phyloP scores from a whole-genome alignment of 768 basidiomycete genomes.

The Psilocybe azurescens region DNA sequence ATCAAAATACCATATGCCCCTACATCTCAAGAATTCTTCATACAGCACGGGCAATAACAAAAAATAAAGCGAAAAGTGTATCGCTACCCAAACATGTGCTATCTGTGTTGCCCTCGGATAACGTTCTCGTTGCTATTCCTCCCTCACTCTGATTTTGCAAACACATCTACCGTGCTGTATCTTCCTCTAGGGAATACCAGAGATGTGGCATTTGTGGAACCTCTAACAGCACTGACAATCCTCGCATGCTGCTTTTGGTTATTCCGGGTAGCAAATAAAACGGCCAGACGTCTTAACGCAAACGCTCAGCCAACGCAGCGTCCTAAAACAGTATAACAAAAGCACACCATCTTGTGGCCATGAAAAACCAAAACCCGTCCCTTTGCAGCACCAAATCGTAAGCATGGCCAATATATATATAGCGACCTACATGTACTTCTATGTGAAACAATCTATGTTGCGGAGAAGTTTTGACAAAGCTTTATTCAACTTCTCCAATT shows the following conservation, averaged over 20 bases:
- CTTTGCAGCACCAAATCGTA: background rate
- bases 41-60: background rate
- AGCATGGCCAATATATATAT: too few relatives aligned
- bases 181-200: constrained; percentile 43
- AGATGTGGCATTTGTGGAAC: constrained; percentile 47
- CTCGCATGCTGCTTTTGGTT: constrained; percentile 45
- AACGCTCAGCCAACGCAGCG: constrained; percentile 10
- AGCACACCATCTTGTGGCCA: too few relatives aligned
- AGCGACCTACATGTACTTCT: too few relatives aligned
- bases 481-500: background rate
- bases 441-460: too few relatives aligned
- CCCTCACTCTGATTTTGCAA: constrained; percentile 18
- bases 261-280: constrained; percentile 29
- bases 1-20: background rate
- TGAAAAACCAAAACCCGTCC: too few relatives aligned
- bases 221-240: constrained; percentile 43
- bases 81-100: constrained; percentile 16
- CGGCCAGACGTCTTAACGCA: constrained; percentile 15
- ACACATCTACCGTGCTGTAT: constrained; percentile 27
- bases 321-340: constrained; percentile 3
- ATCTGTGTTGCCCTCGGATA: constrained; percentile 11
- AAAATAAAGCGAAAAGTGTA: background rate
- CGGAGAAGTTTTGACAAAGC: background rate
- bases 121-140: constrained; percentile 25
- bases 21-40: background rate